Evolutionary conservation across 768 basidiomycete genomes (phyloP).

Genomic region (Fistulinella prunicolor): DNA sequence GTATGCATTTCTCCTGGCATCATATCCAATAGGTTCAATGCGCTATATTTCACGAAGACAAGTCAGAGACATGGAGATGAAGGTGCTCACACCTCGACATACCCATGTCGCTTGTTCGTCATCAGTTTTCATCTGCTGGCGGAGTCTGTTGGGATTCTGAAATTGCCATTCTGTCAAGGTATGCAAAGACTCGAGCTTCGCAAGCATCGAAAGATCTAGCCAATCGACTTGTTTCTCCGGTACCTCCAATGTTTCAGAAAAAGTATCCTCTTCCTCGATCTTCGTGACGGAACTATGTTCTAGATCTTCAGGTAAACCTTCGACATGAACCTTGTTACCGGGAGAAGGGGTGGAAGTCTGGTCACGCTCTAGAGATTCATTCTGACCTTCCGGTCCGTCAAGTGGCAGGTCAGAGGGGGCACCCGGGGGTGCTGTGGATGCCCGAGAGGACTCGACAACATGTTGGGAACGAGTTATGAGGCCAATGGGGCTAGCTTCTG

Average conservation of each 20-base stretch:
- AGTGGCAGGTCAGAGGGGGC: constrained; percentile 6
- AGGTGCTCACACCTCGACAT: constrained; percentile 24
- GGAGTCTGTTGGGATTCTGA: constrained; percentile 66
- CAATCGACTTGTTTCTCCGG: constrained; percentile 56
- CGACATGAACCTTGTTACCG: background rate
- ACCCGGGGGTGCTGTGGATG: constrained; percentile 24
- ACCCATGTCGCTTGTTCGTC: constrained; percentile 82
- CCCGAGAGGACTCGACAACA: constrained; percentile 28
- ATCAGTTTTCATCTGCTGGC: constrained; percentile 72
- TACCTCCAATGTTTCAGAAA: constrained; percentile 16
- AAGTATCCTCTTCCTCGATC: constrained; percentile 21
- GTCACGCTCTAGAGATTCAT: constrained; percentile 13
- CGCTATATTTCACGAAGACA: constrained; percentile 47
- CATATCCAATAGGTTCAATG: constrained; percentile 82
- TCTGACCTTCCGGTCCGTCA: constrained; percentile 9
- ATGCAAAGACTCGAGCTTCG: constrained; percentile 73
- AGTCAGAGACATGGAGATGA: constrained; percentile 1
- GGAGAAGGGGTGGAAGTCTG: constrained; percentile 4
- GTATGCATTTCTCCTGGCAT: constrained; percentile 73
- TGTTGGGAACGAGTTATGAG: constrained; percentile 35
- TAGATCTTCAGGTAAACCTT: constrained; percentile 1
- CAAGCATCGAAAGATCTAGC: constrained; percentile 66
- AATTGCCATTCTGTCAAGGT: constrained; percentile 84
- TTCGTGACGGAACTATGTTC: constrained; percentile 10
- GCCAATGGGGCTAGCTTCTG: constrained; percentile 69